phyloP scores from a whole-genome alignment of 2,329 filamentous ascomycete genomes.

The Endocalyx cinctus region DNA sequence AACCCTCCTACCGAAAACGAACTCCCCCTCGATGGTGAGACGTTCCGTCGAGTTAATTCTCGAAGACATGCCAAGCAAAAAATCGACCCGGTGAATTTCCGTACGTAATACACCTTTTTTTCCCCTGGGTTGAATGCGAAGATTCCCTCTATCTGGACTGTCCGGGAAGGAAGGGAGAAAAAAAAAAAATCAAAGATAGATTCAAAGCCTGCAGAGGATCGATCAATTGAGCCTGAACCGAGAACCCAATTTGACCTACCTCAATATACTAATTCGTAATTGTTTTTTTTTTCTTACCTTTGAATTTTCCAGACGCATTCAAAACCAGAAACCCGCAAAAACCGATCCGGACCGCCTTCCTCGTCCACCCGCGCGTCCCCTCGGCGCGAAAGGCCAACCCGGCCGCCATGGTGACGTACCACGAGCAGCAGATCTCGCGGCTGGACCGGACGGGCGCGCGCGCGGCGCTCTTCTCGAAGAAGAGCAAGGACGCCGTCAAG shows the following conservation, averaged over 20 bases:
- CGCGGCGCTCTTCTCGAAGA: conserved; percentile 71
- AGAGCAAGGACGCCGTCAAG: conserved; percentile 73
- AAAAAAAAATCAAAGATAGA: too few relatives aligned
- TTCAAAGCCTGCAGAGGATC: too few relatives aligned
- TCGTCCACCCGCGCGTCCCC: conserved; percentile 51
- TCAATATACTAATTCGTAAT: conserved; percentile 9
- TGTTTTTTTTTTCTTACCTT: too few relatives aligned
- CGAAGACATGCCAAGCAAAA: too few relatives aligned
- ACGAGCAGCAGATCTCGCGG: conserved; percentile 61
- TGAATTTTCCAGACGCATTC: conserved; percentile 25
- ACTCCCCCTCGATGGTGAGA: too few relatives aligned
- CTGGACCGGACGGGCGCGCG: conserved; percentile 85
- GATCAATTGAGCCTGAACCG: too few relatives aligned
- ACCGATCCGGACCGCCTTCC: conserved; percentile 39
- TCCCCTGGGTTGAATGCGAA: too few relatives aligned
- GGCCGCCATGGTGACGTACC: conserved; percentile 65
- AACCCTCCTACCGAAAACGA: conserved; percentile 6
- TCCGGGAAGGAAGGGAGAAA: too few relatives aligned
- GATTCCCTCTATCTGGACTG: too few relatives aligned
- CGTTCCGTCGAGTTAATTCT: too few relatives aligned
- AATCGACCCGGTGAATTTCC: too few relatives aligned
- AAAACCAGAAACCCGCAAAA: conserved; percentile 24
- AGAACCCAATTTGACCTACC: not conserved
- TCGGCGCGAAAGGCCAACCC: conserved; percentile 53
- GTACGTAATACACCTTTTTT: too few relatives aligned